Evolutionary conservation across 2,329 filamentous ascomycete genomes (phyloP).

Genomic region (Emergomyces africanus): DNA sequence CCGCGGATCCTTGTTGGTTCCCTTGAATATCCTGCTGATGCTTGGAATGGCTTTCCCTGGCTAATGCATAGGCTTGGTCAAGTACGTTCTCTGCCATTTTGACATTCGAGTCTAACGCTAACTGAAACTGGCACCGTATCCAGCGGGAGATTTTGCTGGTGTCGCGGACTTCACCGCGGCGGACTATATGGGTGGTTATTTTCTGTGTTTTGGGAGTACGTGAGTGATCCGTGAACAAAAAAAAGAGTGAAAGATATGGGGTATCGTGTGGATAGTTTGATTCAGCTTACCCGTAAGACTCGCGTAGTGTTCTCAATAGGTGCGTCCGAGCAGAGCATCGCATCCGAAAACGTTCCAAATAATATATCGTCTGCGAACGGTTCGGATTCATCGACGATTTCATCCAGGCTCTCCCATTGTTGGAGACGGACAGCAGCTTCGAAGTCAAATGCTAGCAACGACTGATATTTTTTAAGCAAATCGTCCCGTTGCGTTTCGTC

Average conservation of each 20-base stretch:
- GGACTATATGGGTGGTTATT: conserved; percentile 57
- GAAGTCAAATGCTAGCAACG: conserved; percentile 63
- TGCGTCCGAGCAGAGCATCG: conserved; percentile 42
- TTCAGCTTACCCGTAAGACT: conserved; percentile 28
- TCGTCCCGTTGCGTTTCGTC: conserved; percentile 38
- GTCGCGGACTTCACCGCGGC: conserved; percentile 28
- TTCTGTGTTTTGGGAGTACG: conserved; percentile 37
- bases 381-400: conserved; percentile 41
- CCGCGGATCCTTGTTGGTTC: conserved; percentile 24
- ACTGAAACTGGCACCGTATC: conserved; percentile 63
- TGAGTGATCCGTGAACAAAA: conserved; percentile 23
- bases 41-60: conserved; percentile 9
- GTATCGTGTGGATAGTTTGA: background rate
- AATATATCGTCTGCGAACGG: conserved; percentile 27
- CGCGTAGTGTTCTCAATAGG: conserved; percentile 21
- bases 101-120: conserved; percentile 39
- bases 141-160: conserved; percentile 62
- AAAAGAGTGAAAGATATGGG: background rate
- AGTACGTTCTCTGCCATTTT: conserved; percentile 23
- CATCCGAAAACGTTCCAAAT: conserved; percentile 55
- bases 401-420: conserved; percentile 52
- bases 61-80: conserved; percentile 20
- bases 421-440: conserved; percentile 58
- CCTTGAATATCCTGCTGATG: conserved; percentile 9
- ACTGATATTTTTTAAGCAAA: conserved; percentile 48